Conservation (phyloP, 495 filamentous ascomycete species). For the Penicillium coffeae region DNA sequence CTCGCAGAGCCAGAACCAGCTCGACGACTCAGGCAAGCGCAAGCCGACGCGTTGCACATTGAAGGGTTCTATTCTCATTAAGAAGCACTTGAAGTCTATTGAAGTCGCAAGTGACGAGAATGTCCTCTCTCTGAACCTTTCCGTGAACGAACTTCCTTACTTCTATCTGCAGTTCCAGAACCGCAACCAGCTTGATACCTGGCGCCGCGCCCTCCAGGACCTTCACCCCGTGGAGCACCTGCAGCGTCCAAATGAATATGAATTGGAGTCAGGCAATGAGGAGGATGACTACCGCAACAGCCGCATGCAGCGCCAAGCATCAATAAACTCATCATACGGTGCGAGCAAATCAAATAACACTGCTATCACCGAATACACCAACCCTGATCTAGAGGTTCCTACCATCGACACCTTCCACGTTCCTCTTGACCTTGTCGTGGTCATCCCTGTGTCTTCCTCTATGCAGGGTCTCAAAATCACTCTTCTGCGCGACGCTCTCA, state of each 20-base stretch:
- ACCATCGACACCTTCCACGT: constrained; percentile 72
- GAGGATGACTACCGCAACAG: constrained; percentile 83
- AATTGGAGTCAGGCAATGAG: constrained; percentile 77
- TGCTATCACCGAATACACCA: constrained; percentile 55
- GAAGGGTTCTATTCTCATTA: constrained; percentile 97
- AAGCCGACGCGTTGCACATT: constrained; percentile 78
- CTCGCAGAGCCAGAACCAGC: constrained; percentile 50
- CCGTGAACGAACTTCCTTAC: constrained; percentile 90
- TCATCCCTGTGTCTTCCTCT: constrained; percentile 95
- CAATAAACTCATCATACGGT: constrained; percentile 81
- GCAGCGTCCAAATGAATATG: constrained; percentile 66
- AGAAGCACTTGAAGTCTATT: constrained; percentile 93
- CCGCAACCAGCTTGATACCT: constrained; percentile 79
- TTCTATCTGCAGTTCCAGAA: constrained; percentile 93
- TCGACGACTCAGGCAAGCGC: constrained; percentile 50
- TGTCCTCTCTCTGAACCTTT: constrained; percentile 84
- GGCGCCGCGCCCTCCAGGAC: constrained; percentile 84
- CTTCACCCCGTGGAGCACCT: constrained; percentile 63
- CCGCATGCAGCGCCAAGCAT: constrained; percentile 77
- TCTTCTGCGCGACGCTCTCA: constrained; percentile 86
- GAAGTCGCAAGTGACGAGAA: constrained; percentile 72
- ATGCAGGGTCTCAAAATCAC: constrained; percentile 99
- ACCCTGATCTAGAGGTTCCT: constrained; percentile 55
- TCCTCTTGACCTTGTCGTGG: constrained; percentile 91
- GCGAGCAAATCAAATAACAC: constrained; percentile 45